These are phyloP conservation scores for Botrytis cinerea DNA, from an alignment of 2,329 filamentous ascomycete species.

Conservation along the genomic window DNA sequence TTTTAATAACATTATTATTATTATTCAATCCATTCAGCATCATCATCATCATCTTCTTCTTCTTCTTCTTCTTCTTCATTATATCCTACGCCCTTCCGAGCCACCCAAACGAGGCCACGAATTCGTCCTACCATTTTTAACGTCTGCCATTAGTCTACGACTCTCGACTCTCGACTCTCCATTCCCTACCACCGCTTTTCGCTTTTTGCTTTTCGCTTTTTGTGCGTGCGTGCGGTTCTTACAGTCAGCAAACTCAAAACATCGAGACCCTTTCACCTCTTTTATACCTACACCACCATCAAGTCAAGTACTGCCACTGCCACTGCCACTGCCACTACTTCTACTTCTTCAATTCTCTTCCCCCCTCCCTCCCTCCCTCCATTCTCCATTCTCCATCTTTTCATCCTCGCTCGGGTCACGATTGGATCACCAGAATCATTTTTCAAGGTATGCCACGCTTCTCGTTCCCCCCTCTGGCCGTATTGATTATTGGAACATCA, in stretches of 20 bases:
- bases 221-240: background rate
- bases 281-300: background rate
- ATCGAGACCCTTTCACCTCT: background rate
- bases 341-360: no score
- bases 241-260: constrained; percentile 17
- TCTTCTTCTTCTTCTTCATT: background rate
- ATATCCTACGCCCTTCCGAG: background rate
- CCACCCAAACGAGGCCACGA: constrained; percentile 21
- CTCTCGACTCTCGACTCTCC: no score
- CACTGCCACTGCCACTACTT: no score
- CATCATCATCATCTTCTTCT: background rate
- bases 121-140: constrained; percentile 4
- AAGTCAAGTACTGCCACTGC: no score
- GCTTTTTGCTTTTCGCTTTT: no score
- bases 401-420: background rate
- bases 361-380: background rate
- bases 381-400: background rate
- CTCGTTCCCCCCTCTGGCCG: background rate
- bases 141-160: background rate
- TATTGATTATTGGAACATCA: no score
- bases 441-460: background rate
- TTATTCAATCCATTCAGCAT: no score
- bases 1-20: no score
- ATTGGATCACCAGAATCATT: background rate
- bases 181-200: no score